These are phyloP conservation scores for Eryngium alpinum DNA, from an alignment of 140 eudicot genomes.

Conservation along the genomic window DNA sequence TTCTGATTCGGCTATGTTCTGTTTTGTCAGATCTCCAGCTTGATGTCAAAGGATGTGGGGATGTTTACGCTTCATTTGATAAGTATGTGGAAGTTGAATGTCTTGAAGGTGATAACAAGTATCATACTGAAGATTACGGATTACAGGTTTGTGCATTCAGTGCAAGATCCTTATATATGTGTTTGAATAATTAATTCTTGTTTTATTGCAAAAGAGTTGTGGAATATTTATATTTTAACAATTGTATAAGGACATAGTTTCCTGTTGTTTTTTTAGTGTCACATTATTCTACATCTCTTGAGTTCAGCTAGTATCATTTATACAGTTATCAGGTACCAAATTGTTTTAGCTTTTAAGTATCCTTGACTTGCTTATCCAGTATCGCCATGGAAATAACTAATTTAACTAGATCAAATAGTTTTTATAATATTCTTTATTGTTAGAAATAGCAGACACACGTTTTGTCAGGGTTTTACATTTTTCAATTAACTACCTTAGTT, in stretches of 20 bases:
- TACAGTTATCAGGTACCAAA: background rate
- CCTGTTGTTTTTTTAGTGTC: background rate
- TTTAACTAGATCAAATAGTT: too few species aligned
- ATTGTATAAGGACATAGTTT: background rate
- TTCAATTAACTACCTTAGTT: too few species aligned
- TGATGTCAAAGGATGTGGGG: slow-evolving; percentile 92
- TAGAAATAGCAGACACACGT: too few species aligned
- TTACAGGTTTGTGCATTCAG: slow-evolving; percentile 50
- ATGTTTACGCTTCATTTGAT: slow-evolving; percentile 95
- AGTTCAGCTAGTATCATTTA: too few species aligned
- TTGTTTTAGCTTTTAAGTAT: background rate
- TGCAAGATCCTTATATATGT: background rate
- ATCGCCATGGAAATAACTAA: too few species aligned
- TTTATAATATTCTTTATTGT: too few species aligned
- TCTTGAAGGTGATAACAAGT: slow-evolving; percentile 88
- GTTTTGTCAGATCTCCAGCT: slow-evolving; percentile 70
- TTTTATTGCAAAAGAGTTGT: background rate
- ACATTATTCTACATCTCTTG: too few species aligned
- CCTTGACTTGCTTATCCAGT: background rate
- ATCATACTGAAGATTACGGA: slow-evolving; percentile 83
- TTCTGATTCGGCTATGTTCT: background rate
- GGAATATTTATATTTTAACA: background rate
- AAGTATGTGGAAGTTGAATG: slow-evolving; percentile 93
- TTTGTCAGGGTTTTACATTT: too few species aligned
- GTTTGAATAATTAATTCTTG: background rate